Evolutionary conservation across 2,329 filamentous ascomycete species (phyloP), one percentile per base, ranked within the genome.

Genomic region (Lecanosticta acicola): DNA sequence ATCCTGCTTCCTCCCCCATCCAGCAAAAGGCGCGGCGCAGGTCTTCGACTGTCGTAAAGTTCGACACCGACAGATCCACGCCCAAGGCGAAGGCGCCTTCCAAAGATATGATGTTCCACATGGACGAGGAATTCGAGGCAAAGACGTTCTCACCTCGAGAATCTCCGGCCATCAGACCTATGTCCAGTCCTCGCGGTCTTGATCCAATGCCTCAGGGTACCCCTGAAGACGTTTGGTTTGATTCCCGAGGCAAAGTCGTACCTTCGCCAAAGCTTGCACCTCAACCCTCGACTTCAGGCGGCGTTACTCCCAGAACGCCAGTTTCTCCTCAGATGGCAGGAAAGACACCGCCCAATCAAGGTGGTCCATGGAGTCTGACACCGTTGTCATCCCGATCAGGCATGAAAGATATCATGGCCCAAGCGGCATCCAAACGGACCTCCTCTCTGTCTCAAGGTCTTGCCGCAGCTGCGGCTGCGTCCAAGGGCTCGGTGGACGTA

Each of bases 71-170:
- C 78, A 41, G 46, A 32, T 87, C 88, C 1, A 73, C 70, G 14
- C 71, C 93, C 36, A 82, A 79, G 44, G 75, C 84, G 1, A 88
- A 81, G 58, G 76, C 75, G 16, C 90, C 85, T 0, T 71, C 76
- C 1, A 76, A 75, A 32, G 90, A 96, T 56, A 75, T 96, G 44
- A 94, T 95, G 66, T 96, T 96, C 61, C 81, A 87, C 54, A 96
- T 96, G 89, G 91, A 95, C 48, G 89, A 94, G 32, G 87, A 89
- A 35, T 53, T 65, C 39, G 20, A 35, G 13, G 59, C 37, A 13
- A 45, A 21, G 21, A 18, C 43, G 32, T 32, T 35, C 29, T 54
- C 55, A 37, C 54, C 55, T 9, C 48, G 50, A 20, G 56, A 51
- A 24, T 63, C 59, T 18, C 61, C 61, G 4, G 45, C 51, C 1